A percentile compares a stretch with the other conserved stretches of the same genome.
These are phyloP conservation scores for Suillus lakei DNA, from an alignment of 768 basidiomycete genomes.

Conservation along the genomic window DNA sequence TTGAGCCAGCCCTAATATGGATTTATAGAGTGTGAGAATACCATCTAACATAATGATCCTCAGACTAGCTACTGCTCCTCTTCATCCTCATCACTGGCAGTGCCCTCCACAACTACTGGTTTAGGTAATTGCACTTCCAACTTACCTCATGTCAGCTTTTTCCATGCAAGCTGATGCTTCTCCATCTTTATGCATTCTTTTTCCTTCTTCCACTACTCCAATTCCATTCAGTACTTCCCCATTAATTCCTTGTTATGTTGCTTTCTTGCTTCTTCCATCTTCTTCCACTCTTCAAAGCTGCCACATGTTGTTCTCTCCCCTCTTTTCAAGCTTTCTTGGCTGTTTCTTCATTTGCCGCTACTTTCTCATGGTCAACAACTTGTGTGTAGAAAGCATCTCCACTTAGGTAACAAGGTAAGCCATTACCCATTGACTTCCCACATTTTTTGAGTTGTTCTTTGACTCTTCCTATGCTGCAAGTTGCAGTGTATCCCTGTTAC, in stretches of 20 bases:
- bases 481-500: too few relatives aligned
- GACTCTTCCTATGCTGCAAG: too few relatives aligned
- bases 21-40: not conserved
- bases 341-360: too few relatives aligned
- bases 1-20: not conserved
- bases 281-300: not conserved
- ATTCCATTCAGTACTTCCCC: not conserved
- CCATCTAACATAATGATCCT: not conserved
- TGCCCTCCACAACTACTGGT: not conserved
- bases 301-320: too few relatives aligned
- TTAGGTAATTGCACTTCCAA: not conserved
- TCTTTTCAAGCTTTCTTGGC: too few relatives aligned
- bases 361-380: too few relatives aligned
- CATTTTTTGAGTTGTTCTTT: too few relatives aligned
- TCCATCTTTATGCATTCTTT: conserved; percentile 2
- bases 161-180: conserved; percentile 4
- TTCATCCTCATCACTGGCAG: conserved; percentile 8
- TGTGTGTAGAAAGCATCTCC: too few relatives aligned
- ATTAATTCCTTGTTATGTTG: not conserved
- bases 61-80: too few relatives aligned
- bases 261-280: not conserved
- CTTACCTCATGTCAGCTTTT: not conserved
- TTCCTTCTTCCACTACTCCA: conserved; percentile 2
- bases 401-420: too few relatives aligned
- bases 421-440: too few relatives aligned